Conservation (phyloP, 1,139 yeast species). For the Debaryomyces udenii region DNA sequence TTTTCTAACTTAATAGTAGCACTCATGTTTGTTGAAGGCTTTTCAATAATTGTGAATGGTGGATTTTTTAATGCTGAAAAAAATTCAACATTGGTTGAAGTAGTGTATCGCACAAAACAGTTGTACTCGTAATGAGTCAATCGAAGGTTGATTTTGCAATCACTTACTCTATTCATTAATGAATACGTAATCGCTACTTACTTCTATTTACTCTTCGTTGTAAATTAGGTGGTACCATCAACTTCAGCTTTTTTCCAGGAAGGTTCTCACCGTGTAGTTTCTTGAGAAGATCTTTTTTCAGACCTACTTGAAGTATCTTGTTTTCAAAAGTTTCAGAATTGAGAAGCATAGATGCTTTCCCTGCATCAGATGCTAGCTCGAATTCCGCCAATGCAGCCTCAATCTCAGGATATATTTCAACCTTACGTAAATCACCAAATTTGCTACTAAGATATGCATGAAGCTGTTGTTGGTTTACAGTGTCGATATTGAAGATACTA, state of each 20-base stretch:
- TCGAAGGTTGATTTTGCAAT: too few species aligned
- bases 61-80: slow-evolving; percentile 6
- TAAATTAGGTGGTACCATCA: slow-evolving; percentile 17
- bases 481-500: slow-evolving; percentile 49
- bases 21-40: slow-evolving; percentile 33
- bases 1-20: slow-evolving; percentile 48
- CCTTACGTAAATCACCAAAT: slow-evolving; percentile 41
- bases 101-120: slow-evolving; percentile 2
- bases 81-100: slow-evolving; percentile 1
- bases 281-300: slow-evolving; percentile 33
- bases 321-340: slow-evolving; percentile 45
- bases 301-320: slow-evolving; percentile 36
- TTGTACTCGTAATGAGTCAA: neutral
- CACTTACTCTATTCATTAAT: neutral
- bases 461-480: slow-evolving; percentile 47
- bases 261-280: slow-evolving; percentile 5
- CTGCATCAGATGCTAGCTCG: slow-evolving; percentile 50
- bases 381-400: slow-evolving; percentile 60
- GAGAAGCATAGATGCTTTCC: slow-evolving; percentile 57
- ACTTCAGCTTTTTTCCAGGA: slow-evolving; percentile 9
- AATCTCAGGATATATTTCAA: slow-evolving; percentile 52
- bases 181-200: neutral
- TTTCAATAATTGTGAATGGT: neutral
- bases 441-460: slow-evolving; percentile 29
- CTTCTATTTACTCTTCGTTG: slow-evolving; percentile 8